Evolutionary conservation across 202 grass and related monocot genomes (phyloP), one percentile per base, ranked within the genome.

Genomic region (Brachypodium distachyon): DNA sequence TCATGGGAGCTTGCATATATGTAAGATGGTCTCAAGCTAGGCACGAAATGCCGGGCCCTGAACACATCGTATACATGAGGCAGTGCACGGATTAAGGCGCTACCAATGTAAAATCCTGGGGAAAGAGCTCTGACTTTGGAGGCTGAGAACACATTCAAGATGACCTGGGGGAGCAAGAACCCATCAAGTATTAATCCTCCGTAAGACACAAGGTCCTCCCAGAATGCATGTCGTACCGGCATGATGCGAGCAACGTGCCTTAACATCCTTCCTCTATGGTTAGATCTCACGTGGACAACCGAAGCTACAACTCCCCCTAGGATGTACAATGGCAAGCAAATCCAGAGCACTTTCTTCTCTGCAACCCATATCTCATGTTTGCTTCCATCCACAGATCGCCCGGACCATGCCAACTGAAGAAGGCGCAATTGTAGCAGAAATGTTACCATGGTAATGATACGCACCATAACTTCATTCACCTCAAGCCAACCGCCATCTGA

Each of bases 21-120:
- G 68, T 94, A 94, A n/a, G 77, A 92, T 54, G 84, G 83, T 58
- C 67, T 80, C 31, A 82, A 61, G 70, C 51, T 77, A 41, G 86
- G 68, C 22, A 85, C 61, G n/a, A 80, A 90, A 62, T 81, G 68
- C 23, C 56, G 16, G 17, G 79, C 48, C 78, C 94, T 92, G 71
- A 88, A 97, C 34, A 57, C 84, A 74, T 97, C 92, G 44, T 97
- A 97, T 21, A 84, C 81, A 73, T 97, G 94, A 14, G 94, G 94
- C 32, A 92, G 68, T 3, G 40, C 86, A 1, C 91, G 91, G 19
- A 92, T 82, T 5, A 66, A 14, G 44, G 89, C 90, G 67, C 47
- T 83, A 70, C 94, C 94, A 13, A 93, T 37, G 80, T 92, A 97
- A 65, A 97, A 97, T 34, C 77, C 84, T 9, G 52, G 52, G 54